Evolutionary conservation across 2,329 filamentous ascomycete species (phyloP).

Genomic region (Plenodomus biglobosus): DNA sequence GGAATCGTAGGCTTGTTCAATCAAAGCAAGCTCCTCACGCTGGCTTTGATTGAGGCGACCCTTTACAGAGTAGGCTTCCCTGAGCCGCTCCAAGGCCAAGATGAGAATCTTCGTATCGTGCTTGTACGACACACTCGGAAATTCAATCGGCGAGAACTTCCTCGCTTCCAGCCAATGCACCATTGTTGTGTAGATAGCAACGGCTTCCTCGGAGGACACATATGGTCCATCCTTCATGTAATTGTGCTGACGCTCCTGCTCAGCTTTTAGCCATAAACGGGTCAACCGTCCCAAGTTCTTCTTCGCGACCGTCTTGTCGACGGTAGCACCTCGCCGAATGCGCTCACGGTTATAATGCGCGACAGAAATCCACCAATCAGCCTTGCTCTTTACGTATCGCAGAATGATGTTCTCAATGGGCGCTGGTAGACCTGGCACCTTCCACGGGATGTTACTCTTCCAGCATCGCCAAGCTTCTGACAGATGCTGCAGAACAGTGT

Average conservation of each 20-base stretch:
- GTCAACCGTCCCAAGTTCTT: conserved; percentile 97
- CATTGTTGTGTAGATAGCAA: conserved; percentile 97
- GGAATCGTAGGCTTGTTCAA: conserved; percentile 97
- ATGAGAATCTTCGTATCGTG: conserved; percentile 99
- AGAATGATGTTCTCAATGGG: conserved; percentile 99
- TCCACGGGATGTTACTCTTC: conserved; percentile 99
- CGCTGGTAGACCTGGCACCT: conserved; percentile 92
- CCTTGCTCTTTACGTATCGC: conserved; percentile 98
- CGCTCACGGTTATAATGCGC: conserved; percentile 98
- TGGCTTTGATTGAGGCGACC: conserved; percentile 96
- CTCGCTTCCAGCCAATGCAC: conserved; percentile 98
- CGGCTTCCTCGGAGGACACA: conserved; percentile 95
- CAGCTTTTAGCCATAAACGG: conserved; percentile 93
- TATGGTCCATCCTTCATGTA: conserved; percentile 99
- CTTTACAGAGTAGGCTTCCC: conserved; percentile 97
- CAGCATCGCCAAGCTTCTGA: conserved; percentile 99
- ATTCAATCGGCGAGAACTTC: conserved; percentile 98
- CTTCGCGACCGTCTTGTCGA: conserved; percentile 99
- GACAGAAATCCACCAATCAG: conserved; percentile 99
- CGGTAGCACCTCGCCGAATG: conserved; percentile 92
- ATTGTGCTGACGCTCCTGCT: conserved; percentile 98
- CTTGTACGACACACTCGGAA: conserved; percentile 98
- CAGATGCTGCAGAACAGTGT: conserved; percentile 93
- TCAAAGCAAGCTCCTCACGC: conserved; percentile 91
- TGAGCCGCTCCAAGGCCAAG: conserved; percentile 84